These are phyloP conservation scores for Lumnitzera littorea DNA, from an alignment of 345 rosid species.

Conservation along the genomic window DNA sequence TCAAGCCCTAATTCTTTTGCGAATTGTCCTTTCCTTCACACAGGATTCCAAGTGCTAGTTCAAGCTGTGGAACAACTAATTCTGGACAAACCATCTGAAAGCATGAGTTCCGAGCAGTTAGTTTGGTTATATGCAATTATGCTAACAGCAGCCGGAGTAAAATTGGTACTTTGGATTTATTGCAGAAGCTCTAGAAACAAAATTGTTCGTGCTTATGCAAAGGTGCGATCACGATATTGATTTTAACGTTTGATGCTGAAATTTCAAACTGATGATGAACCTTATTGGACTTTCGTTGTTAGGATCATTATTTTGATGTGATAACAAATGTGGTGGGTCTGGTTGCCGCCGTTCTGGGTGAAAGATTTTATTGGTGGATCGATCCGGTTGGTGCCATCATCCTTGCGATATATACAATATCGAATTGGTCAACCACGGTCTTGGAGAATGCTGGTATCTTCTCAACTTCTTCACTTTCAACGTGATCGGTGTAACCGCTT, in stretches of 20 bases:
- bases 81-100: conserved; percentile 2
- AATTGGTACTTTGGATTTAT: conserved; percentile 18
- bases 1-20: no score
- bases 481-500: no score
- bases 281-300: not conserved
- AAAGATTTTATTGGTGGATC: conserved; percentile 23
- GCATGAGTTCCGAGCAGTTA: conserved; percentile 3
- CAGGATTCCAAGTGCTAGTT: conserved; percentile 13
- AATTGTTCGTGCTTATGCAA: conserved; percentile 23
- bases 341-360: conserved; percentile 19
- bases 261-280: no score
- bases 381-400: conserved; percentile 23
- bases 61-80: conserved; percentile 12
- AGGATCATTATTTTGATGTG: conserved; percentile 27
- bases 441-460: conserved; percentile 19
- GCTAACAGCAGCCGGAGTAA: conserved; percentile 15
- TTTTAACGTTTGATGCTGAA: no score
- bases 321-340: conserved; percentile 21
- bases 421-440: conserved; percentile 19
- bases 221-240: not conserved
- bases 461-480: no score
- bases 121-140: conserved; percentile 12
- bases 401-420: conserved; percentile 20
- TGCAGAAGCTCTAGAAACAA: conserved; percentile 18
- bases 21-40: no score